Percentiles rank a stretch among this genome's conserved stretches.
Conservation (phyloP, 768 basidiomycete genomes). For the Gymnopilus dilepis region DNA sequence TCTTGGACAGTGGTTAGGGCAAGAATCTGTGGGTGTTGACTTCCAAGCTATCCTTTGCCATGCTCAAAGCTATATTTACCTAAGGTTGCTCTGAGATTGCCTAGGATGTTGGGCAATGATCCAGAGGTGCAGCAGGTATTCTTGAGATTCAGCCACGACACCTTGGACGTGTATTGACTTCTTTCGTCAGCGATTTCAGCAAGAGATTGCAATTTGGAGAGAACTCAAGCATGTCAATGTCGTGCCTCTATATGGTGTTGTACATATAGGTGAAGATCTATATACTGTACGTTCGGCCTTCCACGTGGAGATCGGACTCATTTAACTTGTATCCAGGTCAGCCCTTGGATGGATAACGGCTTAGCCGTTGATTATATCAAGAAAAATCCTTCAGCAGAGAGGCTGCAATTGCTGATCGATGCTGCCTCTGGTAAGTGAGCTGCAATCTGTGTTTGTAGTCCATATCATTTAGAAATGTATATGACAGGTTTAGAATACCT, state of each 20-base stretch:
- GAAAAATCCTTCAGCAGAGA: constrained; percentile 35
- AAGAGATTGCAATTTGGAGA: constrained; percentile 49
- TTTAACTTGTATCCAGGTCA: too few species aligned
- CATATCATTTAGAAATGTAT: neutral
- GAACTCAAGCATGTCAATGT: constrained; percentile 45
- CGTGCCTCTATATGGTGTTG: constrained; percentile 44
- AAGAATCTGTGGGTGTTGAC: constrained; percentile 34
- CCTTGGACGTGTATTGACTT: neutral
- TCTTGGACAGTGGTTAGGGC: constrained; percentile 48
- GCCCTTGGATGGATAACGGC: constrained; percentile 51
- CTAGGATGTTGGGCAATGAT: constrained; percentile 39
- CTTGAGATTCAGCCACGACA: neutral
- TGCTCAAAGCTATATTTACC: neutral
- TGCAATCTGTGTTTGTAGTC: neutral
- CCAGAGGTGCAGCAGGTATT: constrained; percentile 40
- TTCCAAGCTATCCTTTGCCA: neutral
- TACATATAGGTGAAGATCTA: constrained; percentile 37
- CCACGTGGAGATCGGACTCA: too few species aligned
- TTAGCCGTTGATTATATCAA: constrained; percentile 42
- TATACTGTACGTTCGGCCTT: constrained; percentile 39
- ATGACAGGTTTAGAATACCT: constrained; percentile 45
- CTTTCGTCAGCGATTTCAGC: constrained; percentile 42
- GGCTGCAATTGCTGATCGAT: constrained; percentile 42
- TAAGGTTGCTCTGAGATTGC: constrained; percentile 47
- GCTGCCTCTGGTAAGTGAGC: constrained; percentile 39